These are phyloP conservation scores for Lipomyces orientalis DNA, from an alignment of 805 yeast genomes.

Conservation along the genomic window DNA sequence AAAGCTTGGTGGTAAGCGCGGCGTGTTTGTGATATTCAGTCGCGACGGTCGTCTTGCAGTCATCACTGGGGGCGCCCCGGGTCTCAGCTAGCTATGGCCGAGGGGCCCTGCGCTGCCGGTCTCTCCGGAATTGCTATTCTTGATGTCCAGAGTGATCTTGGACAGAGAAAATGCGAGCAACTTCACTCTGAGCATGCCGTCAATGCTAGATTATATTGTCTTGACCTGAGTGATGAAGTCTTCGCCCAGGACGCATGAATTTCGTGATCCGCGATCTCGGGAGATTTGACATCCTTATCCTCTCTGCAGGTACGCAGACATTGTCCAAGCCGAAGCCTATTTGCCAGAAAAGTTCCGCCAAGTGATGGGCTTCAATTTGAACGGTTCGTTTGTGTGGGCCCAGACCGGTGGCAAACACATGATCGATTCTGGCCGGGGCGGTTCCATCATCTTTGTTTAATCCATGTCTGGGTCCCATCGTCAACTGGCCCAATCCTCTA, in stretches of 20 bases:
- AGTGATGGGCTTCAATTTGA: conserved; percentile 66
- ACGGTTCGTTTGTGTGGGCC: conserved; percentile 68
- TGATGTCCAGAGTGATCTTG: conserved; percentile 66
- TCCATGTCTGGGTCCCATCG: conserved; percentile 75
- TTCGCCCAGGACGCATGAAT: conserved; percentile 57
- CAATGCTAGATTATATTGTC: conserved; percentile 66
- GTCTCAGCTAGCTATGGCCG: conserved; percentile 66
- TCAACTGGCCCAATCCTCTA: conserved; percentile 76
- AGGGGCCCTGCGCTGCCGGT: conserved; percentile 62
- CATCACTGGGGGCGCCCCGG: conserved; percentile 73
- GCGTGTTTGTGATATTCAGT: conserved; percentile 54
- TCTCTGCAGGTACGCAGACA: conserved; percentile 72
- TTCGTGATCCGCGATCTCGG: conserved; percentile 61
- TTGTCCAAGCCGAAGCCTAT: conserved; percentile 71
- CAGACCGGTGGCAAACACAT: conserved; percentile 71
- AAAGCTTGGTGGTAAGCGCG: no score
- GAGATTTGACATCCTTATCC: conserved; percentile 61
- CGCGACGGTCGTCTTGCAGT: conserved; percentile 69
- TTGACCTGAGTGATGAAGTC: conserved; percentile 62
- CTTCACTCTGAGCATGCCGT: conserved; percentile 58
- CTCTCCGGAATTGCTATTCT: conserved; percentile 59
- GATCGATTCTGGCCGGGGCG: conserved; percentile 61
- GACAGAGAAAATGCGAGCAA: conserved; percentile 64
- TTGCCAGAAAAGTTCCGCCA: conserved; percentile 68
- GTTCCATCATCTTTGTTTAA: conserved; percentile 67